phyloP scores from a whole-genome alignment of 148 eudicot species.

The Persicaria maculosa region DNA sequence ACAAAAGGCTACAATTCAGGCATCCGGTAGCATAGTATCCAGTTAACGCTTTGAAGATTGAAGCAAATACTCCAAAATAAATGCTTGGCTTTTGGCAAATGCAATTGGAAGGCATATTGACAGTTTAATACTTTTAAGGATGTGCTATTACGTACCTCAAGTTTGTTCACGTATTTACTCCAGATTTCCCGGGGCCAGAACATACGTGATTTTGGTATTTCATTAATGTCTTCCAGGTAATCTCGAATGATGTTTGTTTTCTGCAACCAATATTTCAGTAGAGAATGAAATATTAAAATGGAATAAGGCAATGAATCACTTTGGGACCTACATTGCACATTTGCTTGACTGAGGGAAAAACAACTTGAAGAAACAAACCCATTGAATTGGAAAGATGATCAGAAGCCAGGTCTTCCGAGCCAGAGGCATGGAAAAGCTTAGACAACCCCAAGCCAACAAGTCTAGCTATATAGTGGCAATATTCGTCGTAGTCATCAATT shows the following conservation, averaged over 20 bases:
- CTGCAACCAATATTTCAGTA: slow-evolving; percentile 31
- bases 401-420: slow-evolving; percentile 58
- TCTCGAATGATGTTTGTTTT: slow-evolving; percentile 91
- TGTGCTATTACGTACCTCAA: slow-evolving; percentile 49
- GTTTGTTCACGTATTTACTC: slow-evolving; percentile 84
- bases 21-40: not conserved
- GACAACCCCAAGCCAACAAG: slow-evolving; percentile 91
- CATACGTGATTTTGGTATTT: slow-evolving; percentile 93
- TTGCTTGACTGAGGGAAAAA: not conserved
- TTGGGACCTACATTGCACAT: not conserved
- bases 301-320: not conserved
- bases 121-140: not conserved
- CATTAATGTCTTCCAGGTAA: slow-evolving; percentile 92
- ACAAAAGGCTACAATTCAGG: not conserved
- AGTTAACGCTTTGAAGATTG: not conserved
- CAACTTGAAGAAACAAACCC: slow-evolving; percentile 99
- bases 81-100: not conserved
- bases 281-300: slow-evolving; percentile 9
- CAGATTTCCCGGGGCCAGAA: slow-evolving; percentile 97
- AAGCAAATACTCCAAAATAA: not conserved
- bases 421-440: slow-evolving; percentile 90
- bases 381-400: slow-evolving; percentile 78
- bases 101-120: not conserved
- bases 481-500: slow-evolving; percentile 84
- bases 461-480: slow-evolving; percentile 92